Conservation (phyloP, 164 flowering plant species). For the Nymphaea thermarum region DNA sequence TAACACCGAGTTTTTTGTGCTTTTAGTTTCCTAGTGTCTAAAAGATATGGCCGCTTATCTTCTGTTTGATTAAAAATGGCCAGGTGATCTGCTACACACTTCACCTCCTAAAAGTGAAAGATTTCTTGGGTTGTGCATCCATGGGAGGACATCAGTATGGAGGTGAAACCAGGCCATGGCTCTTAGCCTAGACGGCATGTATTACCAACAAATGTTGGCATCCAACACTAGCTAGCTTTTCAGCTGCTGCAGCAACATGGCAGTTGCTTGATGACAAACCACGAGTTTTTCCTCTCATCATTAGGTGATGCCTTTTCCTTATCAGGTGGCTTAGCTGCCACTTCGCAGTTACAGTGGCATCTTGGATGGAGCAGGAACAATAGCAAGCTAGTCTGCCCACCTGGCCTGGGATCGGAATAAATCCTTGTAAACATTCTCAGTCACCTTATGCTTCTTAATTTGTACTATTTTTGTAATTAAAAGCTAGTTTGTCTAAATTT, state of each 20-base stretch:
- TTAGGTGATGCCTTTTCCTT: slow-evolving; percentile 9
- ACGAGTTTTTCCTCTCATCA: slow-evolving; percentile 1
- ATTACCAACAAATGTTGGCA: slow-evolving; percentile 34
- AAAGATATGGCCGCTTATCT: slow-evolving; percentile 2
- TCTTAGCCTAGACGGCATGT: slow-evolving; percentile 65
- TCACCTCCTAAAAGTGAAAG: slow-evolving; percentile 71
- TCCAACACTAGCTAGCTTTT: slow-evolving; percentile 27
- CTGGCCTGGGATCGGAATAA: no score
- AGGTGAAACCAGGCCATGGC: slow-evolving; percentile 46
- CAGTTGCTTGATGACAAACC: slow-evolving; percentile 10
- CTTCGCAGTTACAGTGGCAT: no score
- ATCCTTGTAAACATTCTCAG: no score
- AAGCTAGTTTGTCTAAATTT: no score
- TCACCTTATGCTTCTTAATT: no score
- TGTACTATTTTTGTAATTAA: no score
- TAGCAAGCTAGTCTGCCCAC: no score
- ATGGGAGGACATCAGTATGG: slow-evolving; percentile 33
- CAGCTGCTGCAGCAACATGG: slow-evolving; percentile 8
- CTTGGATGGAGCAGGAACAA: no score
- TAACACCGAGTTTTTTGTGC: not conserved
- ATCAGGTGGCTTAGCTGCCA: no score
- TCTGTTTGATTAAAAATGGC: not conserved
- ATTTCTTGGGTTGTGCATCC: slow-evolving; percentile 66
- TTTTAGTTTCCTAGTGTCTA: slow-evolving; percentile 1
- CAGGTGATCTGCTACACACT: slow-evolving; percentile 34